A percentile compares a stretch with the other conserved stretches of the same genome.
Conservation (phyloP, 1,139 yeast genomes). For the Lodderomyces elongisporus region DNA sequence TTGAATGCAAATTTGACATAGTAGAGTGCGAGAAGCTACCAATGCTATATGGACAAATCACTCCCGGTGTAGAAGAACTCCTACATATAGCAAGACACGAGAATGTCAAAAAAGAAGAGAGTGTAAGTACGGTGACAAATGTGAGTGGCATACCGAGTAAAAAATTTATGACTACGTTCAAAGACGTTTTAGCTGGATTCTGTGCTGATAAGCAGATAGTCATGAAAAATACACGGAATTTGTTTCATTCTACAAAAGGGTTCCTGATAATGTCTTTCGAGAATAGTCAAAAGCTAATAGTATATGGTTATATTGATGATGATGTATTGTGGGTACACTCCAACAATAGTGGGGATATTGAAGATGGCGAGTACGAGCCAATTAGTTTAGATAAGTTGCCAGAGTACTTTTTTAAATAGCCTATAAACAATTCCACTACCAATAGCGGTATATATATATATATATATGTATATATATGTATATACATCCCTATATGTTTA, state of each 20-base stretch:
- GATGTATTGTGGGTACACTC: conserved; percentile 30
- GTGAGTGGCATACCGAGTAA: conserved; percentile 29
- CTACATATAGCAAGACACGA: too few species aligned
- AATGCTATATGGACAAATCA: conserved; percentile 13
- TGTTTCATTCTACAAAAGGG: conserved; percentile 20
- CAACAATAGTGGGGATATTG: conserved; percentile 11
- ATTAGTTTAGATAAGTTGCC: too few species aligned
- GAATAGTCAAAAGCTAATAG: conserved; percentile 5
- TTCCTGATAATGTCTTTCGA: conserved; percentile 20
- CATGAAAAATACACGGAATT: conserved; percentile 16
- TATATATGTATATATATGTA: too few species aligned
- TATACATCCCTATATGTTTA: too few species aligned
- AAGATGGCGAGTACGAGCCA: conserved; percentile 18
- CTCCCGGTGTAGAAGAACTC: too few species aligned
- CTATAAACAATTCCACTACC: too few species aligned
- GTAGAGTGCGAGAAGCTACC: conserved; percentile 13
- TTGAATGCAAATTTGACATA: conserved; percentile 1
- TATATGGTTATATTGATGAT: conserved; percentile 25
- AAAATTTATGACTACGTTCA: conserved; percentile 29
- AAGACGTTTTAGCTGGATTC: conserved; percentile 31
- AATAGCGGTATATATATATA: too few species aligned
- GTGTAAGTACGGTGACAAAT: too few species aligned
- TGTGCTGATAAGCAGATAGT: conserved; percentile 26
- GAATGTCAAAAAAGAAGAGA: too few species aligned
- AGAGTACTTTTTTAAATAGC: too few species aligned